These are phyloP conservation scores for Phytophthora sojae DNA, from an alignment of 352 stramenopile species.

Conservation along the genomic window DNA sequence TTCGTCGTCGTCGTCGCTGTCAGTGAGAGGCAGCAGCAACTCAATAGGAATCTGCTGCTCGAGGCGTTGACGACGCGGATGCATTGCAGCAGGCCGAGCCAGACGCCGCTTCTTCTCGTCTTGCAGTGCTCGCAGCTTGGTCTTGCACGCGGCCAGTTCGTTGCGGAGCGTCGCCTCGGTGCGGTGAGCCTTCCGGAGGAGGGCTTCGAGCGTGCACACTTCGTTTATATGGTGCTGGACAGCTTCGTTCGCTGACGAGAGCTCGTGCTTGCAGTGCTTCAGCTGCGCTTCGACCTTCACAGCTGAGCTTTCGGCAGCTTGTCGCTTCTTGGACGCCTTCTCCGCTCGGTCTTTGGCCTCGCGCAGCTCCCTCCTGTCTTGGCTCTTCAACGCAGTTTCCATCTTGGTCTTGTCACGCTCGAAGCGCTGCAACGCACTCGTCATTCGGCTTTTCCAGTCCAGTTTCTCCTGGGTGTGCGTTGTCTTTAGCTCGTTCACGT, in stretches of 20 bases:
- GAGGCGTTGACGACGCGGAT: slow-evolving; percentile 10
- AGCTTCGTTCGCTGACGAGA: slow-evolving; percentile 10
- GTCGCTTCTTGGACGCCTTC: slow-evolving; percentile 39
- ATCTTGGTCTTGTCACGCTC: slow-evolving; percentile 42
- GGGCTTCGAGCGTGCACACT: slow-evolving; percentile 24
- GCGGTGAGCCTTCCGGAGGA: slow-evolving; percentile 39
- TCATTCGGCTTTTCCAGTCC: slow-evolving; percentile 41
- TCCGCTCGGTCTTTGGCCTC: slow-evolving; percentile 33
- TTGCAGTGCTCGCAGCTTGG: slow-evolving; percentile 30
- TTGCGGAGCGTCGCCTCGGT: slow-evolving; percentile 41
- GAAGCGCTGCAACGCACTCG: slow-evolving; percentile 35
- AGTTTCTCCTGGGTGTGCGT: slow-evolving; percentile 39
- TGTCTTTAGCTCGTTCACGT: slow-evolving; percentile 36
- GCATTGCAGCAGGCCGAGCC: neutral
- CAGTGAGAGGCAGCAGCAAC: slow-evolving; percentile 26
- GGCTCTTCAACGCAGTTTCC: slow-evolving; percentile 29
- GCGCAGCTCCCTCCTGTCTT: slow-evolving; percentile 34
- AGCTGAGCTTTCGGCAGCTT: slow-evolving; percentile 18
- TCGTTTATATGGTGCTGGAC: slow-evolving; percentile 18
- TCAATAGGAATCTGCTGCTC: slow-evolving; percentile 27
- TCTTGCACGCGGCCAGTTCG: slow-evolving; percentile 32
- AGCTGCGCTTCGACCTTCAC: slow-evolving; percentile 21
- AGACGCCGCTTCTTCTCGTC: slow-evolving; percentile 31
- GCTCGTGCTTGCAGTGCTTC: slow-evolving; percentile 38
- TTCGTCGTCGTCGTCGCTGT: slow-evolving; percentile 31